Conservation (phyloP, 768 basidiomycete genomes). For the Kwoniella mangroviensis region DNA sequence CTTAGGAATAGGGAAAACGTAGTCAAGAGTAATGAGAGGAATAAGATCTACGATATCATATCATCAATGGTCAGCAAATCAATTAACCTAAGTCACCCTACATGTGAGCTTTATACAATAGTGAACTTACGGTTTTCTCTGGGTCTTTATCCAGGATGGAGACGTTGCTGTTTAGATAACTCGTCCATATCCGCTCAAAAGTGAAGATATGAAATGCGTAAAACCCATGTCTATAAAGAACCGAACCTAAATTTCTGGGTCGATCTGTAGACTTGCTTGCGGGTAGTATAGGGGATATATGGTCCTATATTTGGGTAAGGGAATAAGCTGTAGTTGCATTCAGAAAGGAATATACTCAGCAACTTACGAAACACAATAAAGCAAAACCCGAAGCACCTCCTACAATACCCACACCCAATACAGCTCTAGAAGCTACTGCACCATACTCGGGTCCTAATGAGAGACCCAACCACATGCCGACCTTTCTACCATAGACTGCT, state of each 20-base stretch:
- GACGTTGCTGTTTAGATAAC: constrained; percentile 10
- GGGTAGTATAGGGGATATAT: constrained; percentile 27
- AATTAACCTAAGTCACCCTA: no score
- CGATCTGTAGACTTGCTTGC: neutral
- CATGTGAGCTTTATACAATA: no score
- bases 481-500: constrained; percentile 30
- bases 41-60: constrained; percentile 32
- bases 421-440: constrained; percentile 21
- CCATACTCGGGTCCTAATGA: constrained; percentile 41
- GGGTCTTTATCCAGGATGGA: constrained; percentile 26
- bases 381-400: constrained; percentile 34
- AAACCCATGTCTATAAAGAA: constrained; percentile 21
- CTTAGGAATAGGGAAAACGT: constrained; percentile 34
- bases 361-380: constrained; percentile 44
- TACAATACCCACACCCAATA: constrained; percentile 34
- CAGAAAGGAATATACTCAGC: neutral
- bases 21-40: constrained; percentile 43
- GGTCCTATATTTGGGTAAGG: constrained; percentile 28
- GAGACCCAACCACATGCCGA: constrained; percentile 29
- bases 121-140: constrained; percentile 39
- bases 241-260: constrained; percentile 16
- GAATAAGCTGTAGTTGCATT: neutral
- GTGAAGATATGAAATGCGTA: constrained; percentile 35
- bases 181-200: constrained; percentile 29
- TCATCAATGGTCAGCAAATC: neutral